These are phyloP conservation scores for Mycocentrospora acerina DNA, from an alignment of 2,329 filamentous ascomycete species.

Conservation along the genomic window DNA sequence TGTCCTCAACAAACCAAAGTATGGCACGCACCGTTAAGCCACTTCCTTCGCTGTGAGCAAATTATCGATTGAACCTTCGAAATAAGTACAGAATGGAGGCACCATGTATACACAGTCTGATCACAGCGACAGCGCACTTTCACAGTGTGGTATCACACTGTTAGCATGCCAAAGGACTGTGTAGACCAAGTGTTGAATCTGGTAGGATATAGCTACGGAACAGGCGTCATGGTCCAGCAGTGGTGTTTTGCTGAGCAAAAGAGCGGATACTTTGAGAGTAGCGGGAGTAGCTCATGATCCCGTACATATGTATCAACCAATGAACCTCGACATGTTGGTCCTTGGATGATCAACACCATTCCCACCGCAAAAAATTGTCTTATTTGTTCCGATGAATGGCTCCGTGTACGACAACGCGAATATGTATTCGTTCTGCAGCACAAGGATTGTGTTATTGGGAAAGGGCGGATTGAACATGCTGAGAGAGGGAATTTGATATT, in stretches of 20 bases:
- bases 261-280: slow-evolving; percentile 47
- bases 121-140: slow-evolving; percentile 49
- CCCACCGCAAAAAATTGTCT: slow-evolving; percentile 35
- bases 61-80: slow-evolving; percentile 45
- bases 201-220: slow-evolving; percentile 42
- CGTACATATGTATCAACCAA: slow-evolving; percentile 1
- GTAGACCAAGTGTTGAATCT: slow-evolving; percentile 45
- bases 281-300: slow-evolving; percentile 48
- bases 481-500: slow-evolving; percentile 40
- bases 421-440: slow-evolving; percentile 22
- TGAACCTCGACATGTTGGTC: background rate
- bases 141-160: slow-evolving; percentile 52
- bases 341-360: too few species aligned
- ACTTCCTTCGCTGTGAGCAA: slow-evolving; percentile 38
- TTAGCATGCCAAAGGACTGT: slow-evolving; percentile 47
- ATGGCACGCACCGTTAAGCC: slow-evolving; percentile 45
- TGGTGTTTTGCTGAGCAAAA: slow-evolving; percentile 44
- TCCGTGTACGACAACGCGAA: slow-evolving; percentile 39
- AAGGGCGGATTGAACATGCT: slow-evolving; percentile 45
- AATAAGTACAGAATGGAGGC: slow-evolving; percentile 53
- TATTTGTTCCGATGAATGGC: slow-evolving; percentile 32
- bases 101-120: slow-evolving; percentile 54
- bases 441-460: slow-evolving; percentile 29
- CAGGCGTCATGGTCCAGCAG: slow-evolving; percentile 24
- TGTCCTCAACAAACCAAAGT: slow-evolving; percentile 43